Base-by-base conservation (phyloP, 1,139 yeast genomes). In the Zygosaccharomyces sapae region DNA sequence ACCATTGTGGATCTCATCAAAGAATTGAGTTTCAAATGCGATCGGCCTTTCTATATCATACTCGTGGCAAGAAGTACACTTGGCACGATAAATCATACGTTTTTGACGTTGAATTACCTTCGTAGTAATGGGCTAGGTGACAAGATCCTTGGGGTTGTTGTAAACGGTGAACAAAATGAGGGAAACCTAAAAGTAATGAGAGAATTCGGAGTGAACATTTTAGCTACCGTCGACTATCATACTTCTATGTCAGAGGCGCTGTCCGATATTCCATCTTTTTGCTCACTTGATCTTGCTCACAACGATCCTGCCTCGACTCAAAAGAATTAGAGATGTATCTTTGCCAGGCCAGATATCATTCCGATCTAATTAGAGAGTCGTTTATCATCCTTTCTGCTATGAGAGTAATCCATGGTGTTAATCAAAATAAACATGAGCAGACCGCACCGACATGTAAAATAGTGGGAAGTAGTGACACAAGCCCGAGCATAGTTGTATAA, bases 1-100 rank as follows among this genome's bases (percentile, higher is more conserved):
- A 59, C 61, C 3, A 65, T 63, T 3, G 56, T 61, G 8, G 68
- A 65, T 43, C 47, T 65, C 33, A 58, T 66, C n/a, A 51, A 50
- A 24, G 48, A 50, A 19, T 33, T 65, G 13, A 47, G 48, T 13
- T 38, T 34, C 8, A 34, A 40, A 10, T 46, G 45, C n/a, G 29
- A 35, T 7, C 51, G 53, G 33, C 49, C 58, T 19, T 47, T 57
- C 4, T 52, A 58, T 4, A 61, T 59, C 8, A 55, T 66, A 29
- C 55, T 65, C 10, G 68, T 66, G 18, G 66, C 68, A 3, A 54
- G 66, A 44, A 61, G 68, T 19, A 63, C 58, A 0, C 51, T 66
- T 10, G 70, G 70, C 3, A 66, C 70, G 1, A 41, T 66, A 33
- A 66, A 66, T 47, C 69, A 66, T 44, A 64, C 69, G 0, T 47